Evolutionary conservation across 495 filamentous ascomycete species (phyloP).

Genomic region (Penicillium argentinense): DNA sequence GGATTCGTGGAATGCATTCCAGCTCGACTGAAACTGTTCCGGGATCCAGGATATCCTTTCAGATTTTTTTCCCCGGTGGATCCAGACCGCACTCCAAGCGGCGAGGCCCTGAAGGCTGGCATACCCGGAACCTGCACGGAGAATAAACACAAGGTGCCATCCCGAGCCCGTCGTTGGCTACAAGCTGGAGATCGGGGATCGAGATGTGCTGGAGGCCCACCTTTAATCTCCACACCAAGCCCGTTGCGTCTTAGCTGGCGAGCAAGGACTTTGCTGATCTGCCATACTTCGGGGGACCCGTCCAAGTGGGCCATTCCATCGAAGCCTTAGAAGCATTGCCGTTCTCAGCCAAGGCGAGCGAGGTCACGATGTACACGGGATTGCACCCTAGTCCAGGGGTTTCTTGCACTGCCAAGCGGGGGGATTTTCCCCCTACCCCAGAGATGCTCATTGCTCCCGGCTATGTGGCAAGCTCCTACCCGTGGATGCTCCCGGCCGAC

Average conservation of each 20-base stretch:
- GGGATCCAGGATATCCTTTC: neutral
- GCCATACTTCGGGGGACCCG: constrained; percentile 28
- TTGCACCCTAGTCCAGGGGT: neutral
- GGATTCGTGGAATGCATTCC: constrained; percentile 1
- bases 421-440: constrained; percentile 5
- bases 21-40: neutral
- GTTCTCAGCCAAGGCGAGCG: constrained; percentile 23
- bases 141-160: neutral
- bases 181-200: neutral
- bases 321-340: constrained; percentile 27
- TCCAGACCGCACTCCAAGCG: too few relatives aligned
- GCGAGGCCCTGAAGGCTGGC: neutral
- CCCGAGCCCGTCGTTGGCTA: neutral
- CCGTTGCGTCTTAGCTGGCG: neutral
- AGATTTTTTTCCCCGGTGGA: neutral
- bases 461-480: constrained; percentile 19
- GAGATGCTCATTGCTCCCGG: neutral
- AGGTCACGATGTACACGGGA: constrained; percentile 16
- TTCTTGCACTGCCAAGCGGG: neutral
- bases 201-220: constrained; percentile 1
- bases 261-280: constrained; percentile 13
- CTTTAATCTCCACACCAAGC: neutral
- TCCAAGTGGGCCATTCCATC: constrained; percentile 30
- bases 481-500: constrained; percentile 24
- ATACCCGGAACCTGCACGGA: neutral